Evolutionary conservation across 176 grass and related monocot genomes (phyloP), one percentile per base, ranked within the genome.

Genomic region (Oryza meridionalis): DNA sequence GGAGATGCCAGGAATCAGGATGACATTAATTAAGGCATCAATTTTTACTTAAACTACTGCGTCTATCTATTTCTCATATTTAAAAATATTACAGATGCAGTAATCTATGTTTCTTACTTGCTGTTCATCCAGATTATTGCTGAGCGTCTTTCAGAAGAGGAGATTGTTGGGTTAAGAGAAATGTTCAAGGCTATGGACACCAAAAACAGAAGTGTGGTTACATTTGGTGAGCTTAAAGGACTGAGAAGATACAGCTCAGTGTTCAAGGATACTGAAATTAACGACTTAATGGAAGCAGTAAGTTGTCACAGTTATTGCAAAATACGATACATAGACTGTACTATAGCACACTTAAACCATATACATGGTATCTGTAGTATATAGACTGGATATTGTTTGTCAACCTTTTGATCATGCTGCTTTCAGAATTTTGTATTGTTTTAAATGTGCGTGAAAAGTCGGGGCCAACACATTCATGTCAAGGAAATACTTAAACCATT

Each of bases 121-220:
- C 37, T 72, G 22, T 44, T 24, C 55, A 73, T 67, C 33, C 55
- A 93, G 91, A 86, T 91, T 73, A 90, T 91, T 26, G 84, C 84
- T 63, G 85, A 93, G 68, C 84, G 68, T 58, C 89, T 97, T 46
- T 86, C 89, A 32, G 91, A 93, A 75, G 73, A 97, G 78, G 91
- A 93, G 66, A 93, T 81, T 83, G 89, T 66, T 88, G 87, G 85
- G 19, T 84, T 97, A 61, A 84, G 86, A 88, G 89, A 90, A 71
- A 90, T 90, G 62, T 93, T 93, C 68, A 81, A 65, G 80, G 68
- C 89, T 71, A 78, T 97, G 86, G 84, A 91, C 55, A 86, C 82
- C 2, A 53, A 84, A 16, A 90, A 76, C 61, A 86, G 33, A 55
- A 80, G 83, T 26, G 67, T 70, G 2, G 75, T 93, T 84, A 91